Evolutionary conservation across 1,284 basidiomycete genomes (phyloP).

Genomic region (Inonotus hispidus): DNA sequence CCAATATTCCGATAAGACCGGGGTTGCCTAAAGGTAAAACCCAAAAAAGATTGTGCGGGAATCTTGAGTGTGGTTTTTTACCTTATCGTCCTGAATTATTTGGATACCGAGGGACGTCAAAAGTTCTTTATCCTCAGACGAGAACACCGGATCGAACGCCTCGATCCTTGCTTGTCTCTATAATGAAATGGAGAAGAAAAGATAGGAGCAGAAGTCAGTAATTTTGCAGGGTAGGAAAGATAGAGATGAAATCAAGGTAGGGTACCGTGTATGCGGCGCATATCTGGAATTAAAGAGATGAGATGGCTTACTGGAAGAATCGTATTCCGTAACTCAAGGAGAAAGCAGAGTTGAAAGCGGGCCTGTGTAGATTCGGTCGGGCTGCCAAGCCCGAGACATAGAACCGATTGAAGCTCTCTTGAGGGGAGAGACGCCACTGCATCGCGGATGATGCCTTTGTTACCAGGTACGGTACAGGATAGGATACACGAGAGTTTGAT

Average conservation of each 20-base stretch:
- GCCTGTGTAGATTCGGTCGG: constrained; percentile 54
- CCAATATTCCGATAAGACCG: constrained; percentile 26
- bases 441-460: constrained; percentile 15
- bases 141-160: constrained; percentile 67
- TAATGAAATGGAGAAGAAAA: constrained; percentile 13
- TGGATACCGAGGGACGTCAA: constrained; percentile 45
- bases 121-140: constrained; percentile 48
- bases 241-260: neutral
- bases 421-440: neutral
- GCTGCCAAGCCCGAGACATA: constrained; percentile 71
- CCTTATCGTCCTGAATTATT: constrained; percentile 46
- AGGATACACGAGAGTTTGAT: neutral
- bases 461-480: too few species aligned
- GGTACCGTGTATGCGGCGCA: neutral
- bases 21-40: constrained; percentile 31
- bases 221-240: constrained; percentile 18
- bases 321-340: constrained; percentile 36
- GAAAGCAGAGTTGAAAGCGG: constrained; percentile 60
- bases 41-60: constrained; percentile 1
- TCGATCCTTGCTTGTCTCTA: constrained; percentile 46
- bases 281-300: constrained; percentile 7
- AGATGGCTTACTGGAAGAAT: constrained; percentile 17
- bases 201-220: constrained; percentile 21
- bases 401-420: constrained; percentile 21
- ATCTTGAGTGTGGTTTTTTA: constrained; percentile 29